Evolutionary conservation across 306 rosid genomes (phyloP).

Genomic region (Comarum palustre): DNA sequence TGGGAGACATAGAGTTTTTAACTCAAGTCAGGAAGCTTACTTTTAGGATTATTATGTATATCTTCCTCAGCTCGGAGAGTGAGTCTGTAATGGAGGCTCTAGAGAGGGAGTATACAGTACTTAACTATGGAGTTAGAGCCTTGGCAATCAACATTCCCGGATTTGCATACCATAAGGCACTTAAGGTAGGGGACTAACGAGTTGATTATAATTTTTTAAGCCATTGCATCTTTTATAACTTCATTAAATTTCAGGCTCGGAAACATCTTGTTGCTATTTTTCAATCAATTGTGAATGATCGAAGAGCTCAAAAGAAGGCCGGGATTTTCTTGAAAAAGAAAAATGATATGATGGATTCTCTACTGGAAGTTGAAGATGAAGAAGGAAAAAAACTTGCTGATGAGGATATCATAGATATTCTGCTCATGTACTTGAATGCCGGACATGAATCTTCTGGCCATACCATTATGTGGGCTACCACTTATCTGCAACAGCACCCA

Average conservation of each 20-base stretch:
- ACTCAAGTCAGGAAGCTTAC: conserved; percentile 66
- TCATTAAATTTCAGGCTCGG: conserved; percentile 53
- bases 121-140: conserved; percentile 81
- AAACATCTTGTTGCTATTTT: conserved; percentile 56
- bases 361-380: conserved; percentile 73
- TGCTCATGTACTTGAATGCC: conserved; percentile 88
- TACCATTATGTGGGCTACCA: conserved; percentile 76
- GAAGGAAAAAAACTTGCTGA: conserved; percentile 60
- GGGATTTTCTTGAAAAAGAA: conserved; percentile 10
- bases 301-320: conserved; percentile 39
- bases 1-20: conserved; percentile 69
- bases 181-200: conserved; percentile 43
- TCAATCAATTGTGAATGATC: conserved; percentile 57
- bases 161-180: conserved; percentile 75
- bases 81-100: conserved; percentile 58
- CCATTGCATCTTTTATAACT: background rate
- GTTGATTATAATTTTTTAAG: background rate
- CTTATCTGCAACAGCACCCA: conserved; percentile 54
- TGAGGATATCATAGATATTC: conserved; percentile 66
- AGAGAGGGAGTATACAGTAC: conserved; percentile 71
- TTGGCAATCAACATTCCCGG: conserved; percentile 86
- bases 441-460: conserved; percentile 98
- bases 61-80: conserved; percentile 76
- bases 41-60: conserved; percentile 71
- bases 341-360: conserved; percentile 85